Evolutionary conservation across 2,329 filamentous ascomycete species (phyloP).

Genomic region (Metarhizium anisopliae): DNA sequence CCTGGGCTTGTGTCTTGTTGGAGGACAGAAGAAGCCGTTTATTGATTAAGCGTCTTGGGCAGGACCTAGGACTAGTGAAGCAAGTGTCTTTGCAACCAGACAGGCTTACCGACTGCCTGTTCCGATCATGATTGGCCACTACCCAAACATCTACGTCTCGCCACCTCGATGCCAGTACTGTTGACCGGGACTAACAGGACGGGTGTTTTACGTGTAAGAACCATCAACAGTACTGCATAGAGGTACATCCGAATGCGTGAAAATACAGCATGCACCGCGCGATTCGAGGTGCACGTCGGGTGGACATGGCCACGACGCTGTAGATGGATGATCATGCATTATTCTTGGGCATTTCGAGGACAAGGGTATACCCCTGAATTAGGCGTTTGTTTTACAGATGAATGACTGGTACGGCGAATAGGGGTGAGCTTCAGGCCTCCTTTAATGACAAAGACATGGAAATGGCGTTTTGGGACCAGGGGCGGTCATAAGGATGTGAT

Average conservation of each 20-base stretch:
- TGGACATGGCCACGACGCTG: too few species aligned
- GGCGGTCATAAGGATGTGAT: not conserved
- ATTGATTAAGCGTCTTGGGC: conserved; percentile 41
- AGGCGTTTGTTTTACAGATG: not conserved
- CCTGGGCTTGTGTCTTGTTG: conserved; percentile 55
- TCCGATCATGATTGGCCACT: not conserved
- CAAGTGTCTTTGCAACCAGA: not conserved
- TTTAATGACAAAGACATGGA: not conserved
- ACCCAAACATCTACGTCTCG: not conserved
- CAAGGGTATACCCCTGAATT: not conserved
- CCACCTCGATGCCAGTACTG: not conserved
- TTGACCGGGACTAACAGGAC: not conserved
- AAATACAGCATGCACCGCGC: not conserved
- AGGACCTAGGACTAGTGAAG: not conserved
- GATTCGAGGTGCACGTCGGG: not conserved
- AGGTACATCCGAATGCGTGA: not conserved
- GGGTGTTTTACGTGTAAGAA: not conserved
- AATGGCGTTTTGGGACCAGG: not conserved
- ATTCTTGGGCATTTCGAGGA: not conserved
- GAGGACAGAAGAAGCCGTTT: conserved; percentile 55
- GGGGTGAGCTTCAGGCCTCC: not conserved
- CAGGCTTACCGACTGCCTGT: not conserved
- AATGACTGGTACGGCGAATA: not conserved
- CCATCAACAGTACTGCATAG: not conserved
- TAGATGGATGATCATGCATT: not conserved